A percentile compares a stretch with the other conserved stretches of the same genome.
These are phyloP conservation scores for Aurinia saxatilis DNA, from an alignment of 345 rosid genomes.

Conservation along the genomic window DNA sequence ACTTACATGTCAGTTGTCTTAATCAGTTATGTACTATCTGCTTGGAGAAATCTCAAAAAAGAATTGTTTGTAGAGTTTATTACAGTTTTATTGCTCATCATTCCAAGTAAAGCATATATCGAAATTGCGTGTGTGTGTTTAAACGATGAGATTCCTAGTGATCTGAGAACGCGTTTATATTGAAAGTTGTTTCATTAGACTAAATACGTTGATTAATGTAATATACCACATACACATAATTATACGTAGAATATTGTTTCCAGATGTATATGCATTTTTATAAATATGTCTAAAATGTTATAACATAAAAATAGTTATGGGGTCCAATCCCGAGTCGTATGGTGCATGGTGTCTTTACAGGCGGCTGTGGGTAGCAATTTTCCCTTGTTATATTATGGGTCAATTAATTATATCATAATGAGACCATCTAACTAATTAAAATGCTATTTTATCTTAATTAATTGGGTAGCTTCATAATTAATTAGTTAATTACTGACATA, in stretches of 20 bases:
- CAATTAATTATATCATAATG: not conserved
- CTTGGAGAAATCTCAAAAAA: too few relatives aligned
- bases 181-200: conserved; percentile 1
- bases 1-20: conserved; percentile 3
- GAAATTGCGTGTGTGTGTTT: conserved; percentile 18
- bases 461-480: not conserved
- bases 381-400: not conserved
- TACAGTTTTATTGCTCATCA: not conserved
- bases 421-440: not conserved
- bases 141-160: conserved; percentile 12
- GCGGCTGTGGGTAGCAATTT: conserved; percentile 12
- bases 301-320: not conserved
- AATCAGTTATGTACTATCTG: not conserved
- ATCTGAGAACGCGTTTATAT: conserved; percentile 11
- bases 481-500: conserved; percentile 7
- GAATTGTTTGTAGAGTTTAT: too few relatives aligned
- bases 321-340: conserved; percentile 16
- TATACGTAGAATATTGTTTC: too few relatives aligned
- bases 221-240: not conserved
- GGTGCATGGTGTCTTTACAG: conserved; percentile 20
- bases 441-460: not conserved
- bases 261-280: not conserved
- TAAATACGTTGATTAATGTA: conserved; percentile 5
- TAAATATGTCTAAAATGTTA: conserved; percentile 6
- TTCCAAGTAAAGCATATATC: conserved; percentile 16